Evolutionary conservation across 805 yeast genomes (phyloP), one percentile per base, ranked within the genome.

Genomic region (Saturnispora kantuleensis): DNA sequence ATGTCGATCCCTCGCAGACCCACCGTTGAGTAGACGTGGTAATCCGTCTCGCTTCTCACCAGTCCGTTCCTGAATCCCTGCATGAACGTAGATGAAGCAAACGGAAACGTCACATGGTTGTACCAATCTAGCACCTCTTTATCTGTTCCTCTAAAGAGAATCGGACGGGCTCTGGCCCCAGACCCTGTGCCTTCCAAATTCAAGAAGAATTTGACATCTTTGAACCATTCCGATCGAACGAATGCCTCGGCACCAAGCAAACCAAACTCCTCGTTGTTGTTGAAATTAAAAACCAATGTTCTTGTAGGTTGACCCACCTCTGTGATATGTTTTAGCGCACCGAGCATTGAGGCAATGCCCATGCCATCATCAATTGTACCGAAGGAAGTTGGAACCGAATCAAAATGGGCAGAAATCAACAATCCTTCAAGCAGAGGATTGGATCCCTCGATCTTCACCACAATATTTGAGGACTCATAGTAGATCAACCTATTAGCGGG

Each of bases 351-450:
- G 1, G 88, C 95, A 48, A 86, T 70, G 8, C 96, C 96, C 67
- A 80, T 79, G 1, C 96, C 96, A 57, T 87, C 96, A 59, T 89
- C 97, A 2, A 96, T 89, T 2, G 93, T 78, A 29, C 97, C 97
- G 53, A 68, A 77, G 4, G 87, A 79, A 2, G 94, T 77, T 16
- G 96, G 94, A 7, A 88, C 96, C 7, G 90, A 77, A 64, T 88
- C 97, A 55, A 68, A 89, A 64, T 89, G 97, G 5, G 96, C 88
- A 53, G 93, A 81, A 3, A 89, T 58, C 35, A 88, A 63, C 4
- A 88, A 60, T 1, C 88, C 94, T 1, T 83, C 81, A 41, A 83
- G 62, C 0, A 64, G 53, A 1, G 71, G 64, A 42, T 81, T 66
- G 11, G 67, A 57, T 21, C 96, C 96, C 54, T 77, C 71, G 33